These are phyloP conservation scores for Arthrinium phaeospermum DNA, from an alignment of 2,329 filamentous ascomycete species.

Conservation along the genomic window DNA sequence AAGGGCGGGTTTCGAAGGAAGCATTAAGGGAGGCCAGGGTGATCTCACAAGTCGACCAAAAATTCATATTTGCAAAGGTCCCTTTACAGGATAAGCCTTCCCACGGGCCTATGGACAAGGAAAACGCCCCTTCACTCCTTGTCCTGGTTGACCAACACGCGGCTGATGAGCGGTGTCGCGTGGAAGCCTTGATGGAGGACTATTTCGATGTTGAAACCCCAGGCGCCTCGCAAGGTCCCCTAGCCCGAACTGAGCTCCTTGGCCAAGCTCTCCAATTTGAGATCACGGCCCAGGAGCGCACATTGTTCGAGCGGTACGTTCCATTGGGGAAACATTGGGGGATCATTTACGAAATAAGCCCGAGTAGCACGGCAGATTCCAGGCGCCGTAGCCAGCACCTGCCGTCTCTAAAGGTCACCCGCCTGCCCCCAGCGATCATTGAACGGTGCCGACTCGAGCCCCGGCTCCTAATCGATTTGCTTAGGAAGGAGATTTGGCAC, in stretches of 20 bases:
- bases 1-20: conserved; percentile 64
- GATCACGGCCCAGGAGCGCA: conserved; percentile 63
- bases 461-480: conserved; percentile 71
- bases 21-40: conserved; percentile 66
- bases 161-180: conserved; percentile 83
- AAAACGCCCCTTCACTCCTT: conserved; percentile 48
- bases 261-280: conserved; percentile 68
- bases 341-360: conserved; percentile 62
- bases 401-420: conserved; percentile 53
- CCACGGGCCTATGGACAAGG: neutral
- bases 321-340: conserved; percentile 76
- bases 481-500: conserved; percentile 78
- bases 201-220: conserved; percentile 48
- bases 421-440: conserved; percentile 73
- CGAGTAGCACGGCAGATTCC: conserved; percentile 21
- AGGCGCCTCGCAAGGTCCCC: conserved; percentile 18
- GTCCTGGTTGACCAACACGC: conserved; percentile 93
- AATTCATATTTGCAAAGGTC: conserved; percentile 81
- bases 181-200: conserved; percentile 71
- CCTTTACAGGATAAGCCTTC: conserved; percentile 30
- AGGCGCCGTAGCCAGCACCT: conserved; percentile 3
- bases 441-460: conserved; percentile 80
- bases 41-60: conserved; percentile 84
- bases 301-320: conserved; percentile 60
- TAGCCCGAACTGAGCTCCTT: conserved; percentile 44